Evolutionary conservation across 2,329 filamentous ascomycete species (phyloP), one percentile per base, ranked within the genome.

Genomic region (Aureobasidium namibiae): DNA sequence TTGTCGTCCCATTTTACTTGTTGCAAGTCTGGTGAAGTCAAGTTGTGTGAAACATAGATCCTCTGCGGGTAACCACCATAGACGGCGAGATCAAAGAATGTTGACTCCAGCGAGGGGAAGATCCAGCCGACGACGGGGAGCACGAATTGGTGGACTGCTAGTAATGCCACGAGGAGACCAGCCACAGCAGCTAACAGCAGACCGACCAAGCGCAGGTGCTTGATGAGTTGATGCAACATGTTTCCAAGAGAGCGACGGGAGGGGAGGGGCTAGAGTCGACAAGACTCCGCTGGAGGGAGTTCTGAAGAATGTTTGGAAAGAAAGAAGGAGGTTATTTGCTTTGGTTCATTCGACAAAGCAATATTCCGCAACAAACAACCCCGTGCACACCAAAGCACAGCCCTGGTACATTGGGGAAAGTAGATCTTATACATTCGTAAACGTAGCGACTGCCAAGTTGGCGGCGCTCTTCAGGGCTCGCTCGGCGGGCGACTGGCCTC

Each of bases 21-120:
- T 50, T 63, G 68, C 10, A 64, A 56, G 33, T 63, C 64, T 23
- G 69, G 68, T 24, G 65, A 65, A 10, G 48, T 58, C 8, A 69
- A 63, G 54, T 65, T 48, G 60, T 69, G 70, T 1, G 69, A 68
- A 39, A 64, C 59, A 57, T 66, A 70, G 21, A 63, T 58, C 33
- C 64, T 61, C 2, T 63, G 62, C 1, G 66, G 68, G 57, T 67
- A 70, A 11, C 67, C 61, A 41, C 69, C 68, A 57, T 67, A 70
- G 33, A 70, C 65, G 31, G 64, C 69, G n/a, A 68, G 61, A 46
- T 70, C 68, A 61, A 68, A 70, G 44, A 71, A 69, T 33, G 63
- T 44, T 0, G 62, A 59, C 29, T 67, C 66, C 45, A 69, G 53
- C 14, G 49, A 56, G 7, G 69, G 69, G n/a, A 67, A 60, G 34